These are phyloP conservation scores for Yamadazyma sp. DNA, from an alignment of 1,139 yeast species.

Conservation along the genomic window DNA sequence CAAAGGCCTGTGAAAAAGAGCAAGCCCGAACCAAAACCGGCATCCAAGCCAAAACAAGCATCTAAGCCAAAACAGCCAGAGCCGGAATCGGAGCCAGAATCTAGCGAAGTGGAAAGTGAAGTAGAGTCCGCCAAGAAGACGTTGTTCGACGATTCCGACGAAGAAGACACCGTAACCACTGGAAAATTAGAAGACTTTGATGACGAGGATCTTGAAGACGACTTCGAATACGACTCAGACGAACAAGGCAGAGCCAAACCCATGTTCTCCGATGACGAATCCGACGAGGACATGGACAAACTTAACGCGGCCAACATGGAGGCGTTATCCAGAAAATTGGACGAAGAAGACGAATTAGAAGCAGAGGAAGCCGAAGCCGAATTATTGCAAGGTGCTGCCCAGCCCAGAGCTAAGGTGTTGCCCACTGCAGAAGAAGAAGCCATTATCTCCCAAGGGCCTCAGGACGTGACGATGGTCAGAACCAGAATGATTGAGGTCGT, in stretches of 20 bases:
- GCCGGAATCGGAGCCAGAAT: conserved; percentile 23
- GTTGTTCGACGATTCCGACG: conserved; percentile 74
- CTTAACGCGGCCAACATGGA: conserved; percentile 89
- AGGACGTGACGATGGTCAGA: conserved; percentile 79
- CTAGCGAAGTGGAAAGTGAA: conserved; percentile 16
- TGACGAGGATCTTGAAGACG: conserved; percentile 52
- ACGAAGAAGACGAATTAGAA: conserved; percentile 69
- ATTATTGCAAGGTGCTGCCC: conserved; percentile 56
- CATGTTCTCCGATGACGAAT: conserved; percentile 83
- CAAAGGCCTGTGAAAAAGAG: conserved; percentile 17
- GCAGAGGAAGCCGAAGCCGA: conserved; percentile 80
- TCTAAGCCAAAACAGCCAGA: conserved; percentile 4
- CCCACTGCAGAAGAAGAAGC: conserved; percentile 64
- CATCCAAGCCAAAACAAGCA: conserved; percentile 4
- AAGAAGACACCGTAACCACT: conserved; percentile 55
- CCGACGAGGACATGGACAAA: conserved; percentile 65
- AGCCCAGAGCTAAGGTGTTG: conserved; percentile 70
- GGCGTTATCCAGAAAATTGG: conserved; percentile 67
- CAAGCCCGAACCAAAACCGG: conserved; percentile 19
- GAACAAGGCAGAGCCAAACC: conserved; percentile 63
- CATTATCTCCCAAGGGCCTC: conserved; percentile 51
- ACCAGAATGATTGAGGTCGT: conserved; percentile 95
- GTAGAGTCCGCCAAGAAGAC: conserved; percentile 63
- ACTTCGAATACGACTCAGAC: conserved; percentile 48
- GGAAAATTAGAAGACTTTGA: conserved; percentile 31